Evolutionary conservation across 2,329 filamentous ascomycete species (phyloP).

Genomic region (Chrysoporthe cubensis): DNA sequence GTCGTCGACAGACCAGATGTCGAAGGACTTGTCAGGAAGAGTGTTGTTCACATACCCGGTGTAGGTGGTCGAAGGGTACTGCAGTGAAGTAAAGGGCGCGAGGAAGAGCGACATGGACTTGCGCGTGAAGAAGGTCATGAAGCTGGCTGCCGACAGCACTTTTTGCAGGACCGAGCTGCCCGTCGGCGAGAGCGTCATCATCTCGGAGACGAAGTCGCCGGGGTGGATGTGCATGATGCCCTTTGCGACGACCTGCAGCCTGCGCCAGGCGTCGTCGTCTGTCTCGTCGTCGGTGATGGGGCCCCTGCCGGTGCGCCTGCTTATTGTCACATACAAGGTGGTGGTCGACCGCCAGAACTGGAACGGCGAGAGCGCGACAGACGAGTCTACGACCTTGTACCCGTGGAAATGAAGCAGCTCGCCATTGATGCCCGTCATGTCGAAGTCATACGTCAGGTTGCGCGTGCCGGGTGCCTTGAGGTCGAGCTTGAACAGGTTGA

Average conservation of each 20-base stretch:
- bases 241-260: slow-evolving; percentile 55
- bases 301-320: slow-evolving; percentile 37
- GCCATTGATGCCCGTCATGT: slow-evolving; percentile 59
- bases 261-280: slow-evolving; percentile 45
- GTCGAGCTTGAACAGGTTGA: slow-evolving; percentile 61
- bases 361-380: slow-evolving; percentile 57
- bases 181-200: slow-evolving; percentile 56
- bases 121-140: slow-evolving; percentile 60
- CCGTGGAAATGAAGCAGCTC: slow-evolving; percentile 61
- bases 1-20: slow-evolving; percentile 56
- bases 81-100: slow-evolving; percentile 57
- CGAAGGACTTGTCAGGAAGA: slow-evolving; percentile 43
- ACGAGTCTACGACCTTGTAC: slow-evolving; percentile 65
- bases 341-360: slow-evolving; percentile 66
- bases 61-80: slow-evolving; percentile 55
- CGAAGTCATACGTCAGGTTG: slow-evolving; percentile 65
- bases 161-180: slow-evolving; percentile 51
- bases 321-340: slow-evolving; percentile 65
- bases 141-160: slow-evolving; percentile 50
- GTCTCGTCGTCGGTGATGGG: slow-evolving; percentile 35
- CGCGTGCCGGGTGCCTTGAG: slow-evolving; percentile 58
- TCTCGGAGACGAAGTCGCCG: slow-evolving; percentile 57
- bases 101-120: slow-evolving; percentile 58
- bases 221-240: slow-evolving; percentile 62
- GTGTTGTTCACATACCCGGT: slow-evolving; percentile 59